Base-by-base conservation (phyloP, 2,329 filamentous ascomycete species). In the Colletotrichum nymphaeae region DNA sequence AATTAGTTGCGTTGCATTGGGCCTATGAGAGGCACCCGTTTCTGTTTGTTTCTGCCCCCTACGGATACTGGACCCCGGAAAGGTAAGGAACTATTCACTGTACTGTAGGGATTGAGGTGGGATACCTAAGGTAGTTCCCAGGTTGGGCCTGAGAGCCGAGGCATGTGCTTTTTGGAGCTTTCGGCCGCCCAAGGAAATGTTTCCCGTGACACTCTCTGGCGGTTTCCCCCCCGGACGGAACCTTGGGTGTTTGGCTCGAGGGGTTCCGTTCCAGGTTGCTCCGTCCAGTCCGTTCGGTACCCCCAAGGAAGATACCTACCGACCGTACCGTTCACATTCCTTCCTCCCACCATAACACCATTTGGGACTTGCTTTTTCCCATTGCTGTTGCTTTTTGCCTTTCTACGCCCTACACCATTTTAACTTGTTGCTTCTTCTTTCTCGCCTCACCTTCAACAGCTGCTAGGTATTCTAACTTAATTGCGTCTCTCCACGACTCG, bases 131-230 rank as follows among this genome's bases (percentile, higher is more conserved):
- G 24, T 24, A 24, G 3, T 49, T n/a, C 26, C 19, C 42, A n/a
- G 19, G 42, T 49, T 49, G 42, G 42, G 19, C 56, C 63, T 63
- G 64, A 53, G 42, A 73, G 73, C 73, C 73, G 73, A 74, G 73
- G 73, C 73, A 74, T 69, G 69, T 74, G 69, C 73, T 26, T 74
- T 64, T 26, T 35, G 16, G 28, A 8, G 5, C 28, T 28, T 57
- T 42, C 37, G 55, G 55, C 55, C 55, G 28, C 55, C 55, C 26
- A 57, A 57, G 28, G 28, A 57, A 57, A 57, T 22, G 55, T n/a
- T 57, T 28, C 55, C 55, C 55, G 55, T 57, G 55, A 57, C 55
- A 22, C 55, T 30, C 16, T 46, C 42, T 49, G 42, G n/a, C 42
- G 42, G 42, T 26, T 19, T 30, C 30, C 30, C 37, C 42, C 42